Evolutionary conservation across 2,329 filamentous ascomycete species (phyloP), one percentile per base, ranked within the genome.

Genomic region (Trichoderma semiorbis): DNA sequence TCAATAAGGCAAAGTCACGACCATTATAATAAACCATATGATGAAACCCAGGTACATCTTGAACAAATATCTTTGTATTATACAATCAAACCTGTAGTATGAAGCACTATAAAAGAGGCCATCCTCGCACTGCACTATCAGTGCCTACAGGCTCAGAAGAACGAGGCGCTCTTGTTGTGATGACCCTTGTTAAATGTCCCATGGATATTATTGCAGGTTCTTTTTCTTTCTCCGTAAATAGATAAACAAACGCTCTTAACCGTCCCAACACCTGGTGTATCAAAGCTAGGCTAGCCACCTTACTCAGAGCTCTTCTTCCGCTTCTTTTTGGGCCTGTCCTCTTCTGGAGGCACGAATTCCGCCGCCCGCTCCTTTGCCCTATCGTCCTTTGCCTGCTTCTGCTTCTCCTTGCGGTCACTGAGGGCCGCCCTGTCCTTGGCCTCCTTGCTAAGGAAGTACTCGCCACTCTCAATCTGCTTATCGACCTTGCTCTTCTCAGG

Each of bases 401-500:
- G 95, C 82, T 92, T 91, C 81, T 97, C 94, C 78, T 93, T 88
- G 75, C 94, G 87, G 78, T 93, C 92, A 79, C 95, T 92, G 82
- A 92, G 91, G 61, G 87, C 90, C 69, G 91, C 92, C 73, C 95
- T 88, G 78, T 97, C 93, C 87, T 97, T 97, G 73, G 94, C 95
- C 79, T 95, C 90, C 86, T 97, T 97, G 79, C 91, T 91, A 79
- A 99, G 83, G 82, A 98, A 98, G 84, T 97, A 99, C 84, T 98
- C 95, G 83, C 96, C 95, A 77, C 90, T 95, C 86, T 99, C 96
- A 85, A 99, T 97, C 87, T 99, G 95, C 82, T 94, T 84, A 83
- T 99, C 96, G 77, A 99, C 89, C 89, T 98, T 99, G 89, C 95
- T 98, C 93, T 97, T 97, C 87, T 99, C 95, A 75, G 95, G 94